Evolutionary conservation across 2,329 filamentous ascomycete genomes (phyloP), one percentile per base, ranked within the genome.

Genomic region (Phyllosticta citribraziliensis): DNA sequence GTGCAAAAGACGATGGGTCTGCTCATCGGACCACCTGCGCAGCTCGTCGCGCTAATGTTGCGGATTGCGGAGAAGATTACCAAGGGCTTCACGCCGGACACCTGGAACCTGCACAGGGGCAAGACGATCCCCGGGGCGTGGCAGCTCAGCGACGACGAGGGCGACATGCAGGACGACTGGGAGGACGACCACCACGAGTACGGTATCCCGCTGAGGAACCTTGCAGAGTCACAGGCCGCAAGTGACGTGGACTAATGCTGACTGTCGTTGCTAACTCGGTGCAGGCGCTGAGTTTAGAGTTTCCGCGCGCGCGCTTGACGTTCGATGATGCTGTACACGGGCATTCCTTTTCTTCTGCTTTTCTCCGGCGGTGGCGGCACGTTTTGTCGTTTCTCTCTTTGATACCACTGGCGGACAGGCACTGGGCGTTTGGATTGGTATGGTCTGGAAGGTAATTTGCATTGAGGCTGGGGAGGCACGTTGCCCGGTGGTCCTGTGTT

Each of bases 31-130:
- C 91, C 91, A n/a, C 91, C 92, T 0, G 83, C 87, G 35, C 85
- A 92, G 67, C 81, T 96, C 1, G 82, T 96, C 40, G 80, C 84
- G 25, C 78, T 96, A 51, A 91, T 96, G 80, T 81, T 96, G 4
- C 85, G 85, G 61, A 89, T 96, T 61, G 89, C 91, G 0, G 86
- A 88, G 0, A 85, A 84, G 64, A 90, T 96, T 64, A 74, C 74
- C 54, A 78, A 78, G 3, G 72, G 63, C 19, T 70, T 72, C 55
- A 67, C 69, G 35, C 71, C 71, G 61, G 68, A 67, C 53, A 71
- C 71, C 3, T 74, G 72, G 60, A 69, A 69, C 12, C 64, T 74
- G 14, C 66, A 68, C 66, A 66, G 24, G 64, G 64, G 54, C 8
- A 67, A 70, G 57, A 72, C 68, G 59, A 73, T 74, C 17, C 73